Base-by-base conservation (phyloP, 148 eudicot genomes). In the Rhododendron vialii region DNA sequence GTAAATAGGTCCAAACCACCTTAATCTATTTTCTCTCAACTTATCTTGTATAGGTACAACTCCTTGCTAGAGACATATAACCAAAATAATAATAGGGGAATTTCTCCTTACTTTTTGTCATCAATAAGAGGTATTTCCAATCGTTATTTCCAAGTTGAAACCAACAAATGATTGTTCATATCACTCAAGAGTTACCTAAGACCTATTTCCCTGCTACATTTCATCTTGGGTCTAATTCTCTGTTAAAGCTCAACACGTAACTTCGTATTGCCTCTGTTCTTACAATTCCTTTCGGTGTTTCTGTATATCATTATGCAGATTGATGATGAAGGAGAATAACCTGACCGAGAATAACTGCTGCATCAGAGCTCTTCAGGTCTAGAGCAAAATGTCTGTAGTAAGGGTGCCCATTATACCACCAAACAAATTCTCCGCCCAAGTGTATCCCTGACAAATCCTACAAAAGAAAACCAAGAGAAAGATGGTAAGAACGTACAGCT, bases 361-460 rank as follows among this genome's bases (percentile, higher is more conserved):
- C 24, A 18, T 57, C 63, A 57, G 24, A 17, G 63, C 63, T 20
- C 63, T 57, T 53, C 59, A 13, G 18, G 59, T 53, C 59, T 15
- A 15, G 18, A 53, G 18, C 86, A 65, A 95, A 85, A 80, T 93
- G 87, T 71, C 91, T 88, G 89, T 86, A 90, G 88, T 94, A 98
- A 80, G 98, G 98, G 83, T 96, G 99, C 78, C 99, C 99, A 89
- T 96, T 96, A 87, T 95, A 96, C 98, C 98, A 96, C 98, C 98
- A 96, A 80, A 96, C 98, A 87, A 96, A 93, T 88, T 96, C 98
- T 91, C 99, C 92, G 41, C 98, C 99, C 47, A 96, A 93, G 86
- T 92, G 88, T 88, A 94, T 90, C 73, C 96, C 98, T 67, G 88
- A 78, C 83, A 94, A 88, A 78, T 90, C 92, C 96, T 94, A 63